Conservation (phyloP, 345 rosid genomes). For the Acer negundo region DNA sequence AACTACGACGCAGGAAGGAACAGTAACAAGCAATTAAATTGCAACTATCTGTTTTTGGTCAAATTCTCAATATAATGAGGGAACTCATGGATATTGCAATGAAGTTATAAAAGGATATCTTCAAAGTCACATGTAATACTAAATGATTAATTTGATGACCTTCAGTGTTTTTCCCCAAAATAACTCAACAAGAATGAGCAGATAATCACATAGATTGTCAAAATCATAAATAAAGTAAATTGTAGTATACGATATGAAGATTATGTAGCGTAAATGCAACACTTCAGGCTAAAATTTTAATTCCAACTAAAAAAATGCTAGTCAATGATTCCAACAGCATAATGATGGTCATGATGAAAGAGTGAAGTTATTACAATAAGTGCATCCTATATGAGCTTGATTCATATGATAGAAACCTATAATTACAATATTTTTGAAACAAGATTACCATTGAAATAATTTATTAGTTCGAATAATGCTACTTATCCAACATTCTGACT, state of each 20-base stretch:
- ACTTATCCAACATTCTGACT: not conserved
- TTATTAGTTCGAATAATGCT: conserved; percentile 1
- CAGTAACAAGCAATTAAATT: not conserved
- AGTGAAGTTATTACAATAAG: not conserved
- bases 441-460: not conserved
- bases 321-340: not conserved
- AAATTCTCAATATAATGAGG: not conserved
- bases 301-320: too few species aligned
- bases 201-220: not conserved
- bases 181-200: not conserved
- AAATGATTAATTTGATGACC: not conserved
- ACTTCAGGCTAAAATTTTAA: not conserved
- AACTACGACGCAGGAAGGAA: not conserved
- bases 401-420: not conserved
- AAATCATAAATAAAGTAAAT: not conserved
- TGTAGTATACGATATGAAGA: not conserved
- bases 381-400: not conserved
- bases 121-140: not conserved
- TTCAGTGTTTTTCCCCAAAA: conserved; percentile 23
- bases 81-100: not conserved
- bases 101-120: not conserved
- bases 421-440: not conserved
- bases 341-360: not conserved
- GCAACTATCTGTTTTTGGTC: not conserved
- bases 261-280: not conserved